Base-by-base conservation (phyloP, 2,329 filamentous ascomycete species). In the Rutstroemia sp. region DNA sequence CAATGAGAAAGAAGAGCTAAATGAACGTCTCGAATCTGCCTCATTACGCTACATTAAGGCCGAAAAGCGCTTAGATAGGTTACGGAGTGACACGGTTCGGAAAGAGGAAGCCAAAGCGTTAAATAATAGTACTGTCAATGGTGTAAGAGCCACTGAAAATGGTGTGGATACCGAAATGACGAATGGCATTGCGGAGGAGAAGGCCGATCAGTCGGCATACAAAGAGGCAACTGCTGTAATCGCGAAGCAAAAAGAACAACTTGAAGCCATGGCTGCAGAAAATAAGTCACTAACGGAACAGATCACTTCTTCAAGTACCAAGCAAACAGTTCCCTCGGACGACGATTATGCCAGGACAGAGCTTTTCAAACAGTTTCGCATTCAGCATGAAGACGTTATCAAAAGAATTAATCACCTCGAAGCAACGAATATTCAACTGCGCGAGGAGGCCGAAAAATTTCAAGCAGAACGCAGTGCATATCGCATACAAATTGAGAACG, bases 321-420 rank as follows among this genome's bases (percentile, higher is more conserved):
- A 85, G 69, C 77, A 88, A 49, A 85, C 89, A 14, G 85, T 82
- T 55, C 76, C 92, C 46, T 87, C 88, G 0, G 94, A 99, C 66
- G 94, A 99, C 61, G 94, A 99, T 65, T 97, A 95, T 69, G 86
- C 91, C 42, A 85, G 90, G 57, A 96, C 91, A 4, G 91, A 96
- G 65, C 79, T 96, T 3, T 99, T 96, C 79, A 97, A 96, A 73
- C 84, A 88, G 60, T 81, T 96, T 67, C 95, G 92, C 73, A 81
- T 81, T 23, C 90, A 96, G 66, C 89, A 95, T 65, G 94, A 97
- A 67, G 92, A 97, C 65, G 82, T 95, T 8, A 90, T 96, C 64
- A 92, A 90, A 71, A 86, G 90, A 39, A 85, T 96, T 67, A 99
- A 99, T 70, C 86, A 92, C 65, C 74, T 97, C 14, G 92, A 97